Evolutionary conservation across 2,329 filamentous ascomycete genomes (phyloP).

Genomic region (Gliomastix tumulicola): DNA sequence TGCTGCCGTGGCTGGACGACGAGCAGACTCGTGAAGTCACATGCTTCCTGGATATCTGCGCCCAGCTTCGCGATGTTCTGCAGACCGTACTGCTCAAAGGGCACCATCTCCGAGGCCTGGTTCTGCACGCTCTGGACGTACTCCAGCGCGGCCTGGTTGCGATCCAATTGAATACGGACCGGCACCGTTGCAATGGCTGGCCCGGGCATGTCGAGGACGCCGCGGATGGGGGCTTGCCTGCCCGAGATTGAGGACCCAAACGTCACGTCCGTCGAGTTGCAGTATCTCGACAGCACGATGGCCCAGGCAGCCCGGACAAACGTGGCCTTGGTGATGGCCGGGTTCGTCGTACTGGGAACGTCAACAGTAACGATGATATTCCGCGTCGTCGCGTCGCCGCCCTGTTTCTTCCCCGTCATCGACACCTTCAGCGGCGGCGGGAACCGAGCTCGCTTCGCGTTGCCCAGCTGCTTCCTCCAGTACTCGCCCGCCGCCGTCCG

Average conservation of each 20-base stretch:
- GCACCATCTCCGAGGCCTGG: constrained; percentile 6
- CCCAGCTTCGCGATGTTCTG: constrained; percentile 9
- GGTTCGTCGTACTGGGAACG: not conserved
- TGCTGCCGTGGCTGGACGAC: not conserved
- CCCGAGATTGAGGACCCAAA: constrained; percentile 12
- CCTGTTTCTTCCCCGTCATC: no score
- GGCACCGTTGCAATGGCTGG: constrained; percentile 10
- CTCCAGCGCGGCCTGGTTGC: constrained; percentile 5
- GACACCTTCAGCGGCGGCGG: not conserved
- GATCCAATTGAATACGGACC: constrained; percentile 4
- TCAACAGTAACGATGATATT: not conserved
- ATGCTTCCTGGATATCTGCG: constrained; percentile 4
- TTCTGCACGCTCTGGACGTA: constrained; percentile 4
- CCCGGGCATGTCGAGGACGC: constrained; percentile 6
- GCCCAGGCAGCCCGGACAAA: constrained; percentile 6
- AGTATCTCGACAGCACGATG: constrained; percentile 14
- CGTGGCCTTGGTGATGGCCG: constrained; percentile 8
- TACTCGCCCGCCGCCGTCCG: not conserved
- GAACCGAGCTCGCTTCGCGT: constrained; percentile 5
- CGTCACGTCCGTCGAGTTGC: constrained; percentile 19
- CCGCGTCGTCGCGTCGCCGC: not conserved
- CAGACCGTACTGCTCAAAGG: constrained; percentile 10
- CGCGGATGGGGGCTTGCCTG: constrained; percentile 7
- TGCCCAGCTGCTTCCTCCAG: constrained; percentile 1
- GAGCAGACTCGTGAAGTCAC: constrained; percentile 8